phyloP scores from a whole-genome alignment of 441 rosid species.

The Metrosideros polymorpha region DNA sequence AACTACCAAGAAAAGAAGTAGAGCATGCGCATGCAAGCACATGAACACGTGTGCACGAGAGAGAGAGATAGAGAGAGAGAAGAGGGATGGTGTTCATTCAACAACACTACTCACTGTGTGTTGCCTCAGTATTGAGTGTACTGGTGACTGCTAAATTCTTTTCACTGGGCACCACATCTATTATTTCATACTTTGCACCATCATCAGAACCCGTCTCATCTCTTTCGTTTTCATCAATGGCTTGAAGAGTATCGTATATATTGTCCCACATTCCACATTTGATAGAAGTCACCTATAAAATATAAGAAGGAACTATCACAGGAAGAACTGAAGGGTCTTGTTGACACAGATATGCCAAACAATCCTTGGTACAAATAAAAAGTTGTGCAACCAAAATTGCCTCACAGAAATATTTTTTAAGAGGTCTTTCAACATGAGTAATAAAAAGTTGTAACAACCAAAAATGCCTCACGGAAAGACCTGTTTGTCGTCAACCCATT shows the following conservation, averaged over 20 bases:
- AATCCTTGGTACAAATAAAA: not conserved
- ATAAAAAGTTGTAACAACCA: no score
- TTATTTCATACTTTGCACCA: constrained; percentile 34
- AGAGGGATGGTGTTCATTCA: not conserved
- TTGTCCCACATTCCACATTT: constrained; percentile 85
- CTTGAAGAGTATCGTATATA: constrained; percentile 69
- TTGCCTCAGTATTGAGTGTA: constrained; percentile 1
- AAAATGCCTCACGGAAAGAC: no score
- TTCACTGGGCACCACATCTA: constrained; percentile 48
- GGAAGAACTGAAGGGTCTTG: not conserved
- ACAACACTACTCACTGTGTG: constrained; percentile 24
- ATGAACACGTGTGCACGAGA: not conserved
- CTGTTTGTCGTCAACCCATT: no score
- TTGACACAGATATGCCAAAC: not conserved
- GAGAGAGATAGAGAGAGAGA: not conserved
- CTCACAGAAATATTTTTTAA: not conserved
- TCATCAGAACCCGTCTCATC: constrained; percentile 13
- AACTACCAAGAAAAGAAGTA: not conserved
- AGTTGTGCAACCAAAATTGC: not conserved
- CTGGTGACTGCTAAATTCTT: constrained; percentile 9
- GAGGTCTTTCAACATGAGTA: not conserved
- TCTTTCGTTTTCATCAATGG: constrained; percentile 27
- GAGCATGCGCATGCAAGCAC: not conserved
- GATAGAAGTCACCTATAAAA: constrained; percentile 66
- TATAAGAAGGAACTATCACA: not conserved